These are phyloP conservation scores for Trapa bicornis DNA, from an alignment of 345 rosid species.

Conservation along the genomic window DNA sequence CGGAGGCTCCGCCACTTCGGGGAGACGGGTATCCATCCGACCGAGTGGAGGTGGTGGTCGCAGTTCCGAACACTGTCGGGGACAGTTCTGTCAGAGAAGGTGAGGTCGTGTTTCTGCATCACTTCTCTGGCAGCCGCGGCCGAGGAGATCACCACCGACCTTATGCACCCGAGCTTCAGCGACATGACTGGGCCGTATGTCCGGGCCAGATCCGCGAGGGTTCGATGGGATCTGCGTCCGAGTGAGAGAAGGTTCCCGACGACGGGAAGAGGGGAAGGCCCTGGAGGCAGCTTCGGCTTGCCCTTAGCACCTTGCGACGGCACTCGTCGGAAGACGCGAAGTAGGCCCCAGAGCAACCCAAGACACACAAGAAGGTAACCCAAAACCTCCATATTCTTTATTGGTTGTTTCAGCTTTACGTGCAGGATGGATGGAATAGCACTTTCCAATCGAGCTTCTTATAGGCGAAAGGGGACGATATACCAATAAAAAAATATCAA, in stretches of 20 bases:
- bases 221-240: constrained; percentile 22
- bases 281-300: constrained; percentile 15
- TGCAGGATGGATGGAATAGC: background rate
- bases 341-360: background rate
- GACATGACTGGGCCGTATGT: constrained; percentile 31
- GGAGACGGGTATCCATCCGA: constrained; percentile 10
- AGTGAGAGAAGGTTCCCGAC: constrained; percentile 31
- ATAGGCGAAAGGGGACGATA: background rate
- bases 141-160: constrained; percentile 15
- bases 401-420: no score
- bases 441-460: background rate
- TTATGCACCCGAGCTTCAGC: constrained; percentile 9
- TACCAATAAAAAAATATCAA: no score
- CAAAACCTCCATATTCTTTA: background rate
- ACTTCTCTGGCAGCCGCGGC: constrained; percentile 10
- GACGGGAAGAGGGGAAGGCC: constrained; percentile 24
- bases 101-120: constrained; percentile 25
- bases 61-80: constrained; percentile 9
- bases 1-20: constrained; percentile 26
- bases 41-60: constrained; percentile 13
- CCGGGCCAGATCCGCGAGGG: constrained; percentile 25
- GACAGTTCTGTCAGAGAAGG: constrained; percentile 13
- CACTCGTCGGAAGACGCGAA: background rate
- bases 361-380: background rate
- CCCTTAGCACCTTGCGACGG: no score